Base-by-base conservation (phyloP, 176 grass and related monocot species). In the Miscanthus lutarioriparius region DNA sequence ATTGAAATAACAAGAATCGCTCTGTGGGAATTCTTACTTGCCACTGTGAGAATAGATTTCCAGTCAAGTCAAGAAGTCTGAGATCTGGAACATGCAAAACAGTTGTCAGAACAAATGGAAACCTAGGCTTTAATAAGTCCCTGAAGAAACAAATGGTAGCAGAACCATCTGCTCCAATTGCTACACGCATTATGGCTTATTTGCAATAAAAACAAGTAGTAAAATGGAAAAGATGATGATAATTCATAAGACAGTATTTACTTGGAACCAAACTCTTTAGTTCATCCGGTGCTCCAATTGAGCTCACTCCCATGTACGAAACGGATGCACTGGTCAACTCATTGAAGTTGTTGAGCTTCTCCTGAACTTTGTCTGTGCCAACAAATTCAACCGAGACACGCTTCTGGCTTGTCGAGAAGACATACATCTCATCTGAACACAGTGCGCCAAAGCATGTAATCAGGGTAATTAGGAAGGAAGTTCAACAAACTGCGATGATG, bases 351-450 rank as follows among this genome's bases (percentile, higher is more conserved):
- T 90, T 95, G n/a, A 98, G 87, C 82, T 93, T 98, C 74, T 98
- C 91, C 72, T 93, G 72, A 83, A 95, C 89, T 88, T 98, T 95
- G 64, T 92, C 86, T 71, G 90, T 87, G 33, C 96, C 93, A 30
- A 98, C 85, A 63, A 98, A 23, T n/a, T 98, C 91, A 68, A 98
- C 89, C 0, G 91, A 88, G 2, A 98, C 93, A 30, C 80, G 91
- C 81, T 90, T 94, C 86, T 98, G 84, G 53, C 93, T 95, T 23
- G 93, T 90, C 37, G 96, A 98, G 76, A 93, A 89, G 25, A 98
- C 93, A 65, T 95, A 98, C 96, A 95, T 98, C 76, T 95, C 96
- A 82, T 95, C 96, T 98, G 87, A 44, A 88, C 15, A 20, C 64
- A n/a, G 22, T 3, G 10, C n/a, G 4, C 9, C 59, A 77, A 15